Percentiles rank a stretch among this genome's conserved stretches.
phyloP scores from a whole-genome alignment of 371 early-diverging fungal species.

The Rhizopus sp. region DNA sequence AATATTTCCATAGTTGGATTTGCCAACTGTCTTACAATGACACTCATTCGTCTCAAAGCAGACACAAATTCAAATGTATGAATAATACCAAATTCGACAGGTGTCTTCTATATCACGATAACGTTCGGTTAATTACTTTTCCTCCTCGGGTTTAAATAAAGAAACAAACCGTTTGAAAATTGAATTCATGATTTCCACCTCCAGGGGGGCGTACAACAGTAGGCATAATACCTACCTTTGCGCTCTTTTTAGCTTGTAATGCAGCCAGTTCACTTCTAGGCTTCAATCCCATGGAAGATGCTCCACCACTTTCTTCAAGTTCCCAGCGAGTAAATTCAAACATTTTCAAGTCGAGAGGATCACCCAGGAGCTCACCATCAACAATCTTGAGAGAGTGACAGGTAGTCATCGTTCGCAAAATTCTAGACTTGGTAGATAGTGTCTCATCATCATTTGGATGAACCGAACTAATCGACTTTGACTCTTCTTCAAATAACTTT shows the following conservation, averaged over 20 bases:
- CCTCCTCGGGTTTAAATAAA: background rate
- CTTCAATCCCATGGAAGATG: slow-evolving; percentile 41
- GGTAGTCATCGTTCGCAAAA: slow-evolving; percentile 85
- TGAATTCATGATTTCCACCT: slow-evolving; percentile 36
- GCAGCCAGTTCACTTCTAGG: slow-evolving; percentile 38
- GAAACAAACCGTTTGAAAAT: slow-evolving; percentile 28
- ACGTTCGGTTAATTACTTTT: background rate
- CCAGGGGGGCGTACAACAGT: slow-evolving; percentile 89
- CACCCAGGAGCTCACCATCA: slow-evolving; percentile 91
- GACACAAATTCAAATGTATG: slow-evolving; percentile 96
- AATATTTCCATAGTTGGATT: slow-evolving; percentile 81
- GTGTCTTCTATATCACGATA: slow-evolving; percentile 9
- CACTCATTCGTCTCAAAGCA: slow-evolving; percentile 92
- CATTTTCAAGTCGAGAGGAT: slow-evolving; percentile 99
- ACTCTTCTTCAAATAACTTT: slow-evolving; percentile 45
- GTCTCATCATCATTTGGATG: slow-evolving; percentile 22
- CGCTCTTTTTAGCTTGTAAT: slow-evolving; percentile 35
- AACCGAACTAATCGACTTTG: slow-evolving; percentile 25
- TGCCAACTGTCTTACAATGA: slow-evolving; percentile 79
- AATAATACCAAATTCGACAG: slow-evolving; percentile 88
- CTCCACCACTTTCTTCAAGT: slow-evolving; percentile 80
- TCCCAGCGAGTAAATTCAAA: slow-evolving; percentile 95
- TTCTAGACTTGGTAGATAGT: slow-evolving; percentile 26
- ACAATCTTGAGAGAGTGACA: slow-evolving; percentile 97
- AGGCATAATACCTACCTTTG: slow-evolving; percentile 68